A percentile compares a stretch with the other conserved stretches of the same genome.
phyloP scores from a whole-genome alignment of 371 early-diverging fungal species.

The Rhizopus sp. region DNA sequence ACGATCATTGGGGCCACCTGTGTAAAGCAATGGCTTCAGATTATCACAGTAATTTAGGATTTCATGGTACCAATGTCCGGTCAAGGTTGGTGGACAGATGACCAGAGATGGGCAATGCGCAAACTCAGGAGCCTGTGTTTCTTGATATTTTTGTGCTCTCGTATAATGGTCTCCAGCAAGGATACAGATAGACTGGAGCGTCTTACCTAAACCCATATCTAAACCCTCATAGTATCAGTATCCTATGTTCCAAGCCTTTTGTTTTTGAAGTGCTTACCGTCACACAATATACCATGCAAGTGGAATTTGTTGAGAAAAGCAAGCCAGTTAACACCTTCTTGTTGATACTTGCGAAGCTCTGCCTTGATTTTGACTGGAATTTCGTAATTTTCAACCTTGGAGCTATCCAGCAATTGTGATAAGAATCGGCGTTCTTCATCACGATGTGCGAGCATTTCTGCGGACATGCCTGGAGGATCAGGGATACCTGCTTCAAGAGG shows the following conservation, averaged over 20 bases:
- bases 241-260: background rate
- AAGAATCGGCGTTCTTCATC: constrained; percentile 89
- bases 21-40: constrained; percentile 82
- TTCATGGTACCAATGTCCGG: constrained; percentile 99
- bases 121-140: constrained; percentile 68
- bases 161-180: constrained; percentile 86
- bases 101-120: constrained; percentile 85
- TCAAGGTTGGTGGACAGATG: constrained; percentile 96
- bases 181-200: constrained; percentile 96
- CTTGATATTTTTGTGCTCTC: constrained; percentile 60
- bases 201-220: constrained; percentile 99
- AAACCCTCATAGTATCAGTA: background rate
- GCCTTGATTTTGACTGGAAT: constrained; percentile 94
- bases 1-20: constrained; percentile 82
- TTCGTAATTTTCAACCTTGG: constrained; percentile 80
- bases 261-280: constrained; percentile 63
- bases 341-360: constrained; percentile 92
- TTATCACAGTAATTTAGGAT: constrained; percentile 80
- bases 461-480: constrained; percentile 87
- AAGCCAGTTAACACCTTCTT: constrained; percentile 98
- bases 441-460: constrained; percentile 76
- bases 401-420: constrained; percentile 88
- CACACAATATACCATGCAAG: constrained; percentile 97
- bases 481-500: constrained; percentile 92
- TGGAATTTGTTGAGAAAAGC: constrained; percentile 96